Conservation (phyloP, 305 asterid genomes). For the Ajuga reptans region DNA sequence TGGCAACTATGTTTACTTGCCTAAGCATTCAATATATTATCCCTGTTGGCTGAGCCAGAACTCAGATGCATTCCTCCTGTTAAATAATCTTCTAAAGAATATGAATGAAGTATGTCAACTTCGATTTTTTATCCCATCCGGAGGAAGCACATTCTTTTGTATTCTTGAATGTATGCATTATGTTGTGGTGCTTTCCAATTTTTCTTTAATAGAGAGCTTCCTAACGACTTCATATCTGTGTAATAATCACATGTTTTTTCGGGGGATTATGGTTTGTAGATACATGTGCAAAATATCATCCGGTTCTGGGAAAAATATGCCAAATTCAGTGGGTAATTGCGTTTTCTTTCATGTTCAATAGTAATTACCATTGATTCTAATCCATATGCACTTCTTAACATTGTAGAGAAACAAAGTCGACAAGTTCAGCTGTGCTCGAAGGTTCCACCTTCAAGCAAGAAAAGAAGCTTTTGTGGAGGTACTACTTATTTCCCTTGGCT, state of each 20-base stretch:
- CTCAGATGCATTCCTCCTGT: not conserved
- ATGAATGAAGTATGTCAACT: not conserved
- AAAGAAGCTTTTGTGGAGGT: slow-evolving; percentile 76
- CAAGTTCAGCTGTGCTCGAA: slow-evolving; percentile 68
- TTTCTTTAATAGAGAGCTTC: not conserved
- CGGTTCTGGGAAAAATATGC: not conserved
- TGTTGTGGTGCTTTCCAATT: not conserved
- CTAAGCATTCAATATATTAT: not conserved
- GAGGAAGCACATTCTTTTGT: not conserved
- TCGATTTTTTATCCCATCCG: not conserved
- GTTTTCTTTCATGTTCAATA: not conserved
- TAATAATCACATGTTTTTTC: not conserved
- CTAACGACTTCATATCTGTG: not conserved
- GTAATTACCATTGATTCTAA: not conserved
- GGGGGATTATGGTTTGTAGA: not conserved
- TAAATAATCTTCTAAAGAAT: not conserved
- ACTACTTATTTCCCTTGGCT: slow-evolving; percentile 22
- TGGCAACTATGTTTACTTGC: not conserved
- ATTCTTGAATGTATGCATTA: not conserved
- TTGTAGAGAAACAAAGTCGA: slow-evolving; percentile 66
- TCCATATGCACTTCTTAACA: slow-evolving; percentile 19
- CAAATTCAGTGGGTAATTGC: not conserved
- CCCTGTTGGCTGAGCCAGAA: not conserved
- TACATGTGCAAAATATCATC: not conserved
- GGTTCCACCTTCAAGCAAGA: slow-evolving; percentile 77